A percentile compares a stretch with the other conserved stretches of the same genome.
These are phyloP conservation scores for Saccharomycopsis microspora DNA, from an alignment of 805 yeast genomes.

Conservation along the genomic window DNA sequence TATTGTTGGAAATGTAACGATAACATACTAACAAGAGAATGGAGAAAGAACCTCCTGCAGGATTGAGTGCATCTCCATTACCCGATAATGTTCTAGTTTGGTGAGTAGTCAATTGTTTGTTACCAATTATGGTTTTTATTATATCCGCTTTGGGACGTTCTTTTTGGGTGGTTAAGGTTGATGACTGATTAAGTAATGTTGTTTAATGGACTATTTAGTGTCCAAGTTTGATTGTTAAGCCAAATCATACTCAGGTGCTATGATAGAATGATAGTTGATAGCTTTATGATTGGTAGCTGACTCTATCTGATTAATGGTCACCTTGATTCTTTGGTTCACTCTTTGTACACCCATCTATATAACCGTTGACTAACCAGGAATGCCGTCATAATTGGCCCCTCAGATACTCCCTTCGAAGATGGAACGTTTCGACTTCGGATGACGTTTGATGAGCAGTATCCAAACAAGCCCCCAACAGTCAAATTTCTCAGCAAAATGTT, in stretches of 20 bases:
- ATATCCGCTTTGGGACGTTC: too few species aligned
- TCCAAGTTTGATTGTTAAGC: too few species aligned
- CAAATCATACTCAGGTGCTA: too few species aligned
- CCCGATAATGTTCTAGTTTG: slow-evolving; percentile 97
- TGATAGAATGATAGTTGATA: too few species aligned
- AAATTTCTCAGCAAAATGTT: slow-evolving; percentile 90
- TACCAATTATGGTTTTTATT: too few species aligned
- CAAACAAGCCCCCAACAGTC: slow-evolving; percentile 92
- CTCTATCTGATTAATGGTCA: not conserved
- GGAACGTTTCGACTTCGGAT: slow-evolving; percentile 84
- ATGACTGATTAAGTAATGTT: too few species aligned
- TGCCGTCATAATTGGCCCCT: slow-evolving; percentile 95
- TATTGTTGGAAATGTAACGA: too few species aligned
- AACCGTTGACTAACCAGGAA: slow-evolving; percentile 32
- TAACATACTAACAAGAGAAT: slow-evolving; percentile 42
- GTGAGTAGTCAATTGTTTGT: slow-evolving; percentile 21
- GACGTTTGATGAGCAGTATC: slow-evolving; percentile 94
- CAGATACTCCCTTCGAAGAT: slow-evolving; percentile 96
- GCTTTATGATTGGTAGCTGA: not conserved
- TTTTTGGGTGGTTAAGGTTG: too few species aligned
- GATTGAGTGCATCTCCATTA: slow-evolving; percentile 93
- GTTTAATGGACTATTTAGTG: too few species aligned
- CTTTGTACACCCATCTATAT: too few species aligned
- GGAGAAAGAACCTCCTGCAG: slow-evolving; percentile 97
- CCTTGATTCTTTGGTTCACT: too few species aligned